Percentiles rank a stretch among this genome's conserved stretches.
These are phyloP conservation scores for Haplosporangium sp. DNA, from an alignment of 371 early-diverging fungal species.

Conservation along the genomic window DNA sequence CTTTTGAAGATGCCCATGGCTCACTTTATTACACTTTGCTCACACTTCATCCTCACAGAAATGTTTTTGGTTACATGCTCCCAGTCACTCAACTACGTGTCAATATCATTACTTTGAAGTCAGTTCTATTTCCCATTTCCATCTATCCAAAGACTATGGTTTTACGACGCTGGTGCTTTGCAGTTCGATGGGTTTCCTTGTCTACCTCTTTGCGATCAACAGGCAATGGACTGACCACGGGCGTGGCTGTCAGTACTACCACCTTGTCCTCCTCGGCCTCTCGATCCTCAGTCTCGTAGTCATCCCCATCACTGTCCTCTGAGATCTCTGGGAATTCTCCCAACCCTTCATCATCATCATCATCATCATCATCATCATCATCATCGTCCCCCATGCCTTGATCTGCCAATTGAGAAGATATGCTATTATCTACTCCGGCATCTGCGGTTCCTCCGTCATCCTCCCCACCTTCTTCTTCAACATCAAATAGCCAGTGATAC, in stretches of 20 bases:
- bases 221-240: neutral
- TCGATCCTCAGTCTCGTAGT: constrained; percentile 7
- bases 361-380: constrained; percentile 11
- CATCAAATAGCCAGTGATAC: constrained; percentile 86
- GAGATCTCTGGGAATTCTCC: constrained; percentile 39
- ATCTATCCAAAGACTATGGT: constrained; percentile 32
- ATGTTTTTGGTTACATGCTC: too few relatives aligned
- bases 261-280: constrained; percentile 13
- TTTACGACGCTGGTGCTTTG: constrained; percentile 30
- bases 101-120: too few relatives aligned
- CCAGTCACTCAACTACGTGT: too few relatives aligned
- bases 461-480: constrained; percentile 67
- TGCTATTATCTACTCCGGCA: constrained; percentile 6
- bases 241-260: constrained; percentile 18
- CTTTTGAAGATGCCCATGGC: too few relatives aligned
- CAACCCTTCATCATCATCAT: constrained; percentile 21
- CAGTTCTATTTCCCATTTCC: too few relatives aligned
- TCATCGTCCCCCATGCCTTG: constrained; percentile 23
- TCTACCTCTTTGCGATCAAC: constrained; percentile 4
- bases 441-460: constrained; percentile 27
- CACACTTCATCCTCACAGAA: too few relatives aligned
- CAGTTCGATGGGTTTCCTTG: constrained; percentile 1
- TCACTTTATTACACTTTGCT: too few relatives aligned
- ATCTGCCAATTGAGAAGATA: neutral
- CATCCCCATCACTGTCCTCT: constrained; percentile 34